Percentiles rank a stretch among this genome's conserved stretches.
Evolutionary conservation across 1,284 basidiomycete genomes (phyloP).

Genomic region (Ganoderma boninense): DNA sequence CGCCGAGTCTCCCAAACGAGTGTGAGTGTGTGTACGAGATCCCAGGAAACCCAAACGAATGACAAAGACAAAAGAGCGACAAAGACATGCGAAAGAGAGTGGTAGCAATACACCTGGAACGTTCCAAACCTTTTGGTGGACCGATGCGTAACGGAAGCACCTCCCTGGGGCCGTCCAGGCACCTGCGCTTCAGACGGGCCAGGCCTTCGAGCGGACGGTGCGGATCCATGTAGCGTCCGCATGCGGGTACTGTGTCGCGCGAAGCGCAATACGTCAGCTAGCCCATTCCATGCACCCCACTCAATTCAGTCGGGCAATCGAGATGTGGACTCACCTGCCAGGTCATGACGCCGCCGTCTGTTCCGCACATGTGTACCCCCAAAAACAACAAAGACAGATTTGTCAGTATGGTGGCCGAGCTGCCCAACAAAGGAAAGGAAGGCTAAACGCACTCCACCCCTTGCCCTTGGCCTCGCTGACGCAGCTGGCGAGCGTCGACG

Average conservation of each 20-base stretch:
- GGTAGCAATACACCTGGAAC: not conserved
- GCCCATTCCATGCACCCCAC: not conserved
- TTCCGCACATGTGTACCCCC: conserved; percentile 1
- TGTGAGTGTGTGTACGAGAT: not conserved
- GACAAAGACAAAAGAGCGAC: not conserved
- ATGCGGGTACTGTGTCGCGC: conserved; percentile 49
- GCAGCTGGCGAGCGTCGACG: conserved; percentile 61
- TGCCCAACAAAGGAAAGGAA: not conserved
- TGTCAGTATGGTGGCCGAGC: not conserved
- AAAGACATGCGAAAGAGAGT: too few relatives aligned
- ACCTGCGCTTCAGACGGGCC: conserved; percentile 34
- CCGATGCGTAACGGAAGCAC: not conserved
- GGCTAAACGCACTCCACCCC: conserved; percentile 60
- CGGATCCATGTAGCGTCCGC: conserved; percentile 58
- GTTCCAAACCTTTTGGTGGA: not conserved
- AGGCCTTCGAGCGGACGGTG: conserved; percentile 40
- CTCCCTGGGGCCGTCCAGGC: not conserved
- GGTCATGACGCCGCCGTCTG: conserved; percentile 58
- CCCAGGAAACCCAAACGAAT: not conserved
- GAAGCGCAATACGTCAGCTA: conserved; percentile 17
- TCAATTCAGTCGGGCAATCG: not conserved
- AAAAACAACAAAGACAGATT: not conserved
- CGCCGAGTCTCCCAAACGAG: not conserved
- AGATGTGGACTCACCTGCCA: conserved; percentile 38
- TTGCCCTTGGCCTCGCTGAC: conserved; percentile 58